Base-by-base conservation (phyloP, 2,329 filamentous ascomycete genomes). In the Atkinsonella hypoxylon region DNA sequence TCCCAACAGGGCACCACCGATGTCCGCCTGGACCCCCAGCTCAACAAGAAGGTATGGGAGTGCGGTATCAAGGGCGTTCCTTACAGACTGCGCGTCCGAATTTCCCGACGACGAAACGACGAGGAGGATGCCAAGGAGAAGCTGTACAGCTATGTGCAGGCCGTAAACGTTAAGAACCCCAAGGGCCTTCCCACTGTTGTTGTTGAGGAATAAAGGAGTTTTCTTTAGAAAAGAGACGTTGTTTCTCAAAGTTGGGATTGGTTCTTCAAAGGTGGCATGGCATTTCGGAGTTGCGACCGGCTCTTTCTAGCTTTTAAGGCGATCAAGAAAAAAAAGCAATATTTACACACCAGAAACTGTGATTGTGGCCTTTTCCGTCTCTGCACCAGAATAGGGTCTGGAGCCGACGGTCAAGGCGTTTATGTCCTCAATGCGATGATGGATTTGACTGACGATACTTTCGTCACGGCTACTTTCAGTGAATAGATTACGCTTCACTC, bases 41-140 rank as follows among this genome's bases (percentile, higher is more conserved):
- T 98, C 69, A 98, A 98, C 87, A 98, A 98, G 88, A 97, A 98
- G 83, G 91, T 98, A 73, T 98, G 93, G 93, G 93, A 98, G 78
- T 80, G 85, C 70, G 93, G 93, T 74, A 84, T 98, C 81, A 98
- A 97, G 87, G 94, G 93, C 69, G 90, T 96, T 62, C 89, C 91
- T 63, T 97, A 85, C 87, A 86, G 94, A 75, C 81, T 98, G 66
- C 91, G 93, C 68, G 84, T 98, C 70, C 89, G 94, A 77, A 96
- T 98, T 78, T 95, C 89, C 70, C 89, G 93, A 77, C 94, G 95
- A 85, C 89, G 93, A 83, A 98, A 98, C 79, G 93, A 98, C 75
- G 93, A 97, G 82, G 93, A 98, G 79, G 89, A 88, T 67, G 93
- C 94, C 72, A 95, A 95, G 82, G 89, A 98, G 84, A 95, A 94